Evolutionary conservation across 2,329 filamentous ascomycete species (phyloP).

Genomic region (Aphanoascus verrucosus): DNA sequence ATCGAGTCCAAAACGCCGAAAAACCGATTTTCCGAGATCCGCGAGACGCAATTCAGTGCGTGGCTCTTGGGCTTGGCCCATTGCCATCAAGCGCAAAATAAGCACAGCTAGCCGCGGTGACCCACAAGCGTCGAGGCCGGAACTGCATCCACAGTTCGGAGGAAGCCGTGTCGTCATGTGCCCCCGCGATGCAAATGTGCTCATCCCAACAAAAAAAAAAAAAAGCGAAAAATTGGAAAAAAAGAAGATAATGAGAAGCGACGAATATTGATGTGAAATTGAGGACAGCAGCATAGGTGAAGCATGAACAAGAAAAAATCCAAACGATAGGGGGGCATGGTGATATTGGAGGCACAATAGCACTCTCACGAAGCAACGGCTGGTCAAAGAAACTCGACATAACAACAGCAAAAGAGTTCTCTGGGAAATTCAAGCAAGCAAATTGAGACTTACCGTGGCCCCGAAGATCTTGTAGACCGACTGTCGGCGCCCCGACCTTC

Average conservation of each 20-base stretch:
- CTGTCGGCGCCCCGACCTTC: constrained; percentile 22
- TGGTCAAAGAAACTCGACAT: background rate
- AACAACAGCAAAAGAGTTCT: background rate
- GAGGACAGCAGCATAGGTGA: background rate
- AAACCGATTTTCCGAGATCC: background rate
- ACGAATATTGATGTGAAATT: too few relatives aligned
- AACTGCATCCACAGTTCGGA: constrained; percentile 5
- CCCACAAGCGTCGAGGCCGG: constrained; percentile 2
- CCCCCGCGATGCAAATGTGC: background rate
- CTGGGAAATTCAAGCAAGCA: background rate
- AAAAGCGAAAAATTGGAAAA: background rate
- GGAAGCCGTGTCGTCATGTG: constrained; percentile 14
- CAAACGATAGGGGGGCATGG: background rate
- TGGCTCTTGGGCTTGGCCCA: background rate
- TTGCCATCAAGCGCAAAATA: constrained; percentile 1
- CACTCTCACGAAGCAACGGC: background rate
- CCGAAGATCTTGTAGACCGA: constrained; percentile 29
- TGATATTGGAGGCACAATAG: background rate
- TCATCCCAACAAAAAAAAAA: background rate
- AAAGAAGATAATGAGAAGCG: background rate
- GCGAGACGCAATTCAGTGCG: background rate
- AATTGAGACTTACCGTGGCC: constrained; percentile 25
- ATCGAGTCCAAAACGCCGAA: background rate
- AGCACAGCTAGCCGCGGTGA: background rate
- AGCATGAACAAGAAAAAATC: background rate